Evolutionary conservation across 495 filamentous ascomycete genomes (phyloP).

Genomic region (Podospora comata): DNA sequence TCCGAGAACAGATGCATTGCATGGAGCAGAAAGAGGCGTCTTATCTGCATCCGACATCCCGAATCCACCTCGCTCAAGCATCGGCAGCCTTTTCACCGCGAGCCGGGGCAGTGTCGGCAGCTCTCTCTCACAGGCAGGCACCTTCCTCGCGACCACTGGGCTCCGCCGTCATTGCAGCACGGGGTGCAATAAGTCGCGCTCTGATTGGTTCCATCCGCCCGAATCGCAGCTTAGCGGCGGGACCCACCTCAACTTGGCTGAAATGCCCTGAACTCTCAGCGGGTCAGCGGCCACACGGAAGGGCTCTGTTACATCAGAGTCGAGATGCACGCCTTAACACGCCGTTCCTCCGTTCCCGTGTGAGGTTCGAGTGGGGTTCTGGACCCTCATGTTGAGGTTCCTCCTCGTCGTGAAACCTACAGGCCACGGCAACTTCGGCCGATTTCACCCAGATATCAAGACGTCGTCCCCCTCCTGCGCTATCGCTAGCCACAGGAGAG

Average conservation of each 20-base stretch:
- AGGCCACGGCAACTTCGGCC: not conserved
- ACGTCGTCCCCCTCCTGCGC: not conserved
- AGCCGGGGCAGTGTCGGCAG: not conserved
- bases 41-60: not conserved
- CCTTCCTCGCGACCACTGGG: too few relatives aligned
- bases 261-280: slow-evolving; percentile 15
- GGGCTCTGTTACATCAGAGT: not conserved
- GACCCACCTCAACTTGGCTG: slow-evolving; percentile 21
- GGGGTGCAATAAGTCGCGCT: not conserved
- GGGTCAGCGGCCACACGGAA: slow-evolving; percentile 19
- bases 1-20: not conserved
- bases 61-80: not conserved
- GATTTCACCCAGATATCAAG: not conserved
- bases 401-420: not conserved
- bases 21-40: not conserved
- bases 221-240: slow-evolving; percentile 17
- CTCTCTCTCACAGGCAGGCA: too few relatives aligned
- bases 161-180: not conserved
- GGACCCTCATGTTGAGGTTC: not conserved
- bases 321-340: not conserved
- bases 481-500: not conserved
- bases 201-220: slow-evolving; percentile 32
- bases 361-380: not conserved
- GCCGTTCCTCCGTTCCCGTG: not conserved
- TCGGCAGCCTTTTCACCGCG: not conserved